phyloP scores from a whole-genome alignment of 352 stramenopile species.

The Phytophthora rubi region DNA sequence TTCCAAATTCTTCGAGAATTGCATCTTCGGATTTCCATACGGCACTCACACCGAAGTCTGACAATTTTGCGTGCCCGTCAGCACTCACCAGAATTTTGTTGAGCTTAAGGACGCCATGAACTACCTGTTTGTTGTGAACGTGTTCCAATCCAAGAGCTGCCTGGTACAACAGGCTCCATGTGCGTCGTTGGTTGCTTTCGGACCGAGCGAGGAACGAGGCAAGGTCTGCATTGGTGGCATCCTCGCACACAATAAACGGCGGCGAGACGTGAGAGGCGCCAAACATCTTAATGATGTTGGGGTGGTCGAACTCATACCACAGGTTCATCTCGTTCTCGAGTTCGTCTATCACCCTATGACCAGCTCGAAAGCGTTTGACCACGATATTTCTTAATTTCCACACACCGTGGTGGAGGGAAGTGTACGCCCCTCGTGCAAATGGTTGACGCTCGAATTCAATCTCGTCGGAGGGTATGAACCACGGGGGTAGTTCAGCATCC shows the following conservation, averaged over 20 bases:
- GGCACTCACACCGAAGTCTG: conserved; percentile 33
- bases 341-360: conserved; percentile 3
- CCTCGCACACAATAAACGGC: conserved; percentile 37
- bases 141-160: conserved; percentile 50
- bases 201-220: conserved; percentile 11
- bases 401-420: conserved; percentile 20
- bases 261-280: conserved; percentile 38
- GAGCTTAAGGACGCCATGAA: conserved; percentile 83
- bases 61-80: conserved; percentile 30
- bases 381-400: conserved; percentile 34
- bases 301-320: conserved; percentile 37
- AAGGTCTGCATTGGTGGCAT: conserved; percentile 28
- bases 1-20: not conserved
- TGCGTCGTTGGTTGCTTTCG: conserved; percentile 8
- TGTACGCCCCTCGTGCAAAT: conserved; percentile 32
- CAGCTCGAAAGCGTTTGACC: conserved; percentile 36
- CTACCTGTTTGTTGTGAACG: conserved; percentile 48
- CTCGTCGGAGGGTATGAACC: conserved; percentile 27
- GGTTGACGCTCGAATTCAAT: conserved; percentile 13
- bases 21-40: not conserved
- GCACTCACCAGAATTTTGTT: conserved; percentile 30
- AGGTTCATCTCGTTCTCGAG: conserved; percentile 29
- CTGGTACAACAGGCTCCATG: conserved; percentile 36
- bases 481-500: conserved; percentile 7
- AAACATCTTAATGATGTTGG: conserved; percentile 43